Conservation (phyloP, 1,284 basidiomycete genomes). For the Stereum hirsutum region DNA sequence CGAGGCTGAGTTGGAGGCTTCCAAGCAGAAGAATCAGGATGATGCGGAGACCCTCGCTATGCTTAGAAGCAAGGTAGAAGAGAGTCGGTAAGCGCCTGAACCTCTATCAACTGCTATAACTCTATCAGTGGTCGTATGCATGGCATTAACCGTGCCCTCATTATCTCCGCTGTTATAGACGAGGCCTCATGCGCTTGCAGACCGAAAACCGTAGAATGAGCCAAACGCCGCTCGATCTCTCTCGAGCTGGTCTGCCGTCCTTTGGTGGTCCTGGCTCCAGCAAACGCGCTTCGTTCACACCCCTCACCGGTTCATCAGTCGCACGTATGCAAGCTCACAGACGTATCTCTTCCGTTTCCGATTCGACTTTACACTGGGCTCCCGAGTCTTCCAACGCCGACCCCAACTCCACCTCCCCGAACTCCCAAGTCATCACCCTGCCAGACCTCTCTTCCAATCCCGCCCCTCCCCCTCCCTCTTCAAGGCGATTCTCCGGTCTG, state of each 20-base stretch:
- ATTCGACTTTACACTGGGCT: slow-evolving; percentile 26
- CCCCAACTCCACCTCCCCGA: slow-evolving; percentile 15
- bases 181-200: slow-evolving; percentile 87
- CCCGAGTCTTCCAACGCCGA: slow-evolving; percentile 10
- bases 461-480: slow-evolving; percentile 20
- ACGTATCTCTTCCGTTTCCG: slow-evolving; percentile 62
- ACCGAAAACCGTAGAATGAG: slow-evolving; percentile 69
- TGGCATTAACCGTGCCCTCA: background rate
- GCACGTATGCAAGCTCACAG: slow-evolving; percentile 44
- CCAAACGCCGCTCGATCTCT: slow-evolving; percentile 42
- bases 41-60: slow-evolving; percentile 78
- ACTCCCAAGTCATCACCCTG: slow-evolving; percentile 17
- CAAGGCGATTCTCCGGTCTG: slow-evolving; percentile 42
- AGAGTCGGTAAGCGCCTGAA: slow-evolving; percentile 56
- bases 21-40: slow-evolving; percentile 54
- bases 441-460: slow-evolving; percentile 7
- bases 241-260: slow-evolving; percentile 33
- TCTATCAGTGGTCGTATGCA: too few relatives aligned
- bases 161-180: slow-evolving; percentile 29
- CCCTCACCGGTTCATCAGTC: slow-evolving; percentile 45
- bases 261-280: slow-evolving; percentile 35
- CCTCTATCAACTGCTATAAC: too few relatives aligned
- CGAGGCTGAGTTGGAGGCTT: slow-evolving; percentile 52
- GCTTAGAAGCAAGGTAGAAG: slow-evolving; percentile 83
- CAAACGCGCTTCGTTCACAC: slow-evolving; percentile 65